Evolutionary conservation across 345 rosid genomes (phyloP).

Genomic region (Corchorus olitorius): DNA sequence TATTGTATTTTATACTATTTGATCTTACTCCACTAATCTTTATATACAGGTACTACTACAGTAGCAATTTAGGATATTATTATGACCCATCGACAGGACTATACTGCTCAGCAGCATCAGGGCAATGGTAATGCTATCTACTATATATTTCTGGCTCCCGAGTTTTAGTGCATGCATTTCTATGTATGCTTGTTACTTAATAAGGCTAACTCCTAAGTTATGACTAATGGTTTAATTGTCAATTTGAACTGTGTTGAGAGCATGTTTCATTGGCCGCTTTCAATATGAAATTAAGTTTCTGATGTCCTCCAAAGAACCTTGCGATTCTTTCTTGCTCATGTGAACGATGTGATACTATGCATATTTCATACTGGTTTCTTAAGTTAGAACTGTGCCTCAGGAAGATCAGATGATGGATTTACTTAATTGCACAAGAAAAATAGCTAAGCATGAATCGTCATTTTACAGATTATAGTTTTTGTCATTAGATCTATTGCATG

Average conservation of each 20-base stretch:
- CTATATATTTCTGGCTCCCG: neutral
- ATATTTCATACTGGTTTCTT: neutral
- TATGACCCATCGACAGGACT: constrained; percentile 85
- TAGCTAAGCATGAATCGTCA: neutral
- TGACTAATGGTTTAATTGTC: neutral
- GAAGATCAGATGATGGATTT: neutral
- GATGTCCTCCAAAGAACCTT: neutral
- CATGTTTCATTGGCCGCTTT: neutral
- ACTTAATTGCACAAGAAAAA: neutral
- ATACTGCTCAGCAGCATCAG: constrained; percentile 78
- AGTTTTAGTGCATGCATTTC: constrained; percentile 4
- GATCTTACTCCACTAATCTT: neutral
- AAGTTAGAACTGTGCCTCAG: neutral
- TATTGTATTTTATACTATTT: neutral
- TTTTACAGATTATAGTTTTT: neutral
- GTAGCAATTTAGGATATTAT: constrained; percentile 86
- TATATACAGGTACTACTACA: constrained; percentile 79
- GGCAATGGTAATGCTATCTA: constrained; percentile 64
- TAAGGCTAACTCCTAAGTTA: neutral
- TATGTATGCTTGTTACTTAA: neutral
- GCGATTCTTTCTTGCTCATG: neutral
- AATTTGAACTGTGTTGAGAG: neutral
- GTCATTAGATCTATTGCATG: neutral
- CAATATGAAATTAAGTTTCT: neutral
- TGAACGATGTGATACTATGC: neutral